Evolutionary conservation across 1,139 yeast species (phyloP).

Genomic region (Eremothecium gossypii): DNA sequence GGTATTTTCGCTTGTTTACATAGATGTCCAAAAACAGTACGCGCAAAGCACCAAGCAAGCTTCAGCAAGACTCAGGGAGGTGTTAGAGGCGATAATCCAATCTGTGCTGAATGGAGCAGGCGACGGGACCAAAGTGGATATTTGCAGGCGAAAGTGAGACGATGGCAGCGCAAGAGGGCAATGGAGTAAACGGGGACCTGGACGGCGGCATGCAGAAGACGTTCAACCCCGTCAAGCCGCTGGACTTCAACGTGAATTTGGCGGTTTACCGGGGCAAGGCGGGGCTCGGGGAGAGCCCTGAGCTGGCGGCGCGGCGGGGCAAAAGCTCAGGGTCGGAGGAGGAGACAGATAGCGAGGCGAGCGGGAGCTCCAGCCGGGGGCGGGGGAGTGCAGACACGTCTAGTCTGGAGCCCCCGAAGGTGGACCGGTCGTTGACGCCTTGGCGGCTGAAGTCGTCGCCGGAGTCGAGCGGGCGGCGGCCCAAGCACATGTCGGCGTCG

Average conservation of each 20-base stretch:
- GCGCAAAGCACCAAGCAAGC: not conserved
- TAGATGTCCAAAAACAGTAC: not conserved
- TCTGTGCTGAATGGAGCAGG: too few relatives aligned
- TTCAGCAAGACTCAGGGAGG: too few relatives aligned
- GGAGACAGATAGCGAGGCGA: not conserved
- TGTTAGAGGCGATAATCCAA: too few relatives aligned
- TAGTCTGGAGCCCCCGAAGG: slow-evolving; percentile 9
- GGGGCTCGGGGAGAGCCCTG: not conserved
- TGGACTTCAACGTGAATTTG: not conserved
- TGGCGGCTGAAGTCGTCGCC: slow-evolving; percentile 4
- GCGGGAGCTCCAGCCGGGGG: not conserved
- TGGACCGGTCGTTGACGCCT: slow-evolving; percentile 2
- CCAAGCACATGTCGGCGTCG: not conserved
- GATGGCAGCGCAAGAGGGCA: too few relatives aligned
- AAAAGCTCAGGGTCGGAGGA: not conserved
- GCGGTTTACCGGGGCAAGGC: not conserved
- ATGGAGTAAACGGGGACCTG: too few relatives aligned
- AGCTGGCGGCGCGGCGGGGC: not conserved
- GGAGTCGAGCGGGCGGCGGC: not conserved
- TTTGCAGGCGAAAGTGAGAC: too few relatives aligned
- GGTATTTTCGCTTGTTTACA: not conserved
- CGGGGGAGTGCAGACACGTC: slow-evolving; percentile 11
- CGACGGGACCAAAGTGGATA: too few relatives aligned
- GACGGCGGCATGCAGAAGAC: not conserved
- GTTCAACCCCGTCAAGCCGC: not conserved